Base-by-base conservation (phyloP, 495 filamentous ascomycete species). In the Aspergillus biplanus region DNA sequence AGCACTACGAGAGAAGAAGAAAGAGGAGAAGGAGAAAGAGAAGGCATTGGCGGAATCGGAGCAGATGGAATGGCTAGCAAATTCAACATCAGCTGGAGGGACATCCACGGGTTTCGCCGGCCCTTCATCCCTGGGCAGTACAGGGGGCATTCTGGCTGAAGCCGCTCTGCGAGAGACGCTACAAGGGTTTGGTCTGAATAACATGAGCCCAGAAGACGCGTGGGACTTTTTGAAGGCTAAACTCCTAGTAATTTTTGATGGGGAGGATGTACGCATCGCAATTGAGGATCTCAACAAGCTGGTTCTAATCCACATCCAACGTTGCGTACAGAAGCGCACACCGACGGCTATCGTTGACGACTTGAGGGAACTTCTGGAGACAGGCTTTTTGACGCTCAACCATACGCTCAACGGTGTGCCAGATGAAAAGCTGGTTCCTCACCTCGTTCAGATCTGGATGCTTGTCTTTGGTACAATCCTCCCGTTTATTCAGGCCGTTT, bases 401-500 rank as follows among this genome's bases (percentile, higher is more conserved):
- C 89, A 93, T 60, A 91, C 89, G 0, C 77, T 98, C 15, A 81
- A 86, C 5, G 87, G 86, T 7, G 84, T 92, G 0, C 83, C 90
- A 0, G 93, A 98, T 65, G 93, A 97, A 47, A 85, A 87, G 54
- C 78, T 97, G 12, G 91, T 97, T 32, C 90, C 92, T 0, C 84
- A 90, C 65, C 82, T 99, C 3, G 93, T 97, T 7, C 92, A 97
- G 67, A 86, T 96, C 67, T 99, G 96, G 96, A 85, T 94, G 44
- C 83, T 93, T 48, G 90, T 96, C 2, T 97, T 97, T 68, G 91
- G 91, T 7, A 91, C 83, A 18, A 90, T 98, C 52, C 76, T 98
- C 12, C 96, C 96, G 0, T 99, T 96, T 71, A 88, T 98, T 61
- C 96, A 99, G 78, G 94, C 93, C 0, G 93, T 97, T 5, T 97